Evolutionary conservation across 2,329 filamentous ascomycete genomes (phyloP).

Genomic region (Xylaria sp.): DNA sequence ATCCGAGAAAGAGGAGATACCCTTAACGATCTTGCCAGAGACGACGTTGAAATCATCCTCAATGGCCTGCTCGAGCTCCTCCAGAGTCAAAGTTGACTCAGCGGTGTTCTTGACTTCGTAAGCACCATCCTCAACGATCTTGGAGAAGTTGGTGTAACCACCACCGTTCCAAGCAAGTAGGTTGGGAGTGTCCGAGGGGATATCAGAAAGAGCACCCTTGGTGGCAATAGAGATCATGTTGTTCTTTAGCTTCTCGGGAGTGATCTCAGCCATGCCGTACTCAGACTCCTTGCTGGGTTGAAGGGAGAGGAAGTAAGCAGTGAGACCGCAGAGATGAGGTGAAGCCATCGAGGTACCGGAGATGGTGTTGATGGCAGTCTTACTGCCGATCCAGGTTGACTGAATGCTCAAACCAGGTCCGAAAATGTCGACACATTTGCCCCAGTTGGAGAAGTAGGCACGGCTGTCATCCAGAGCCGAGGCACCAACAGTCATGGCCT

Average conservation of each 20-base stretch:
- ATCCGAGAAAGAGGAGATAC: constrained; percentile 62
- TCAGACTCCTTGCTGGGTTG: constrained; percentile 91
- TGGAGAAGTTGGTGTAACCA: constrained; percentile 88
- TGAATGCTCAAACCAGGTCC: constrained; percentile 96
- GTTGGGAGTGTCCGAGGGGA: constrained; percentile 89
- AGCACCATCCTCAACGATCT: constrained; percentile 79
- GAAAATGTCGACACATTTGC: constrained; percentile 99
- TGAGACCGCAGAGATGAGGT: constrained; percentile 93
- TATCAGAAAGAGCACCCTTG: constrained; percentile 78
- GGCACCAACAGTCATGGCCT: constrained; percentile 95
- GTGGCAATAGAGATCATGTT: constrained; percentile 88
- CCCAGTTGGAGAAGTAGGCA: constrained; percentile 99
- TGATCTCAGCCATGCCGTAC: constrained; percentile 89
- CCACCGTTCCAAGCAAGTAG: constrained; percentile 99
- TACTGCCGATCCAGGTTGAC: constrained; percentile 98
- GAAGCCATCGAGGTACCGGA: constrained; percentile 99
- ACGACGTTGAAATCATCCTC: constrained; percentile 70
- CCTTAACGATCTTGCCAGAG: constrained; percentile 67
- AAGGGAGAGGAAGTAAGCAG: constrained; percentile 97
- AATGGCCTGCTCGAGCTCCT: constrained; percentile 70
- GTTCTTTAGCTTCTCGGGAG: constrained; percentile 92
- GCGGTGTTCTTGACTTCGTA: constrained; percentile 67
- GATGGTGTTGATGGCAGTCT: constrained; percentile 97
- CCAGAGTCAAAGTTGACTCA: constrained; percentile 58
- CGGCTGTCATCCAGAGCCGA: constrained; percentile 93